Percentiles rank a stretch among this genome's conserved stretches.
Conservation (phyloP, 352 stramenopile genomes). For the Peronosclerospora sorghi region DNA sequence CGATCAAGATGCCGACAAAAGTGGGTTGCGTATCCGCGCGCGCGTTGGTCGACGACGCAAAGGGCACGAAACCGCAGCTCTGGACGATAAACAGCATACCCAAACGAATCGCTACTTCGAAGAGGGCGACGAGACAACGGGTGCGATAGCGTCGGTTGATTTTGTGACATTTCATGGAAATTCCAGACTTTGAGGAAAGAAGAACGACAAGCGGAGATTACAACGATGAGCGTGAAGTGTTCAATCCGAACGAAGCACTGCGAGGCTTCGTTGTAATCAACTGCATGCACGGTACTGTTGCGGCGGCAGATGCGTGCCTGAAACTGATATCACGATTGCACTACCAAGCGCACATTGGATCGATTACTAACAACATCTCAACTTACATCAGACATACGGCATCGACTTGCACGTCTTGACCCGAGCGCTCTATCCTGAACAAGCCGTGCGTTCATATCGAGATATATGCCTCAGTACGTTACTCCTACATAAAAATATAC, state of each 20-base stretch:
- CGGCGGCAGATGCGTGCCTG: constrained; percentile 54
- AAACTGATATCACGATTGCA: constrained; percentile 69
- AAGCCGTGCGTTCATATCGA: constrained; percentile 29
- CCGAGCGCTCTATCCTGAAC: constrained; percentile 53
- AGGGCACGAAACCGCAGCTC: constrained; percentile 11
- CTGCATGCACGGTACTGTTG: constrained; percentile 22
- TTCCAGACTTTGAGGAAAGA: constrained; percentile 74
- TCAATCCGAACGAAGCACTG: too few relatives aligned
- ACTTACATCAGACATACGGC: constrained; percentile 27
- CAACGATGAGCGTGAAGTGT: constrained; percentile 19
- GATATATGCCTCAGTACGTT: background rate
- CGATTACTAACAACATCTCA: background rate
- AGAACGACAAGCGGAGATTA: constrained; percentile 68
- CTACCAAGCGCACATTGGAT: constrained; percentile 29
- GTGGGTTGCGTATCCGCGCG: background rate
- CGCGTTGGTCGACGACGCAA: constrained; percentile 45
- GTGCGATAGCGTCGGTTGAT: constrained; percentile 7
- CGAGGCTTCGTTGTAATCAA: background rate
- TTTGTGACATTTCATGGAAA: constrained; percentile 56
- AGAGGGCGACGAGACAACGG: constrained; percentile 50
- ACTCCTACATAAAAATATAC: background rate
- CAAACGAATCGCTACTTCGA: constrained; percentile 73
- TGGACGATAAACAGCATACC: constrained; percentile 16
- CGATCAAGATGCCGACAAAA: background rate
- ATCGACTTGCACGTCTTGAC: constrained; percentile 62